These are phyloP conservation scores for Thalassiosira hispida DNA, from an alignment of 352 stramenopile species.

Conservation along the genomic window DNA sequence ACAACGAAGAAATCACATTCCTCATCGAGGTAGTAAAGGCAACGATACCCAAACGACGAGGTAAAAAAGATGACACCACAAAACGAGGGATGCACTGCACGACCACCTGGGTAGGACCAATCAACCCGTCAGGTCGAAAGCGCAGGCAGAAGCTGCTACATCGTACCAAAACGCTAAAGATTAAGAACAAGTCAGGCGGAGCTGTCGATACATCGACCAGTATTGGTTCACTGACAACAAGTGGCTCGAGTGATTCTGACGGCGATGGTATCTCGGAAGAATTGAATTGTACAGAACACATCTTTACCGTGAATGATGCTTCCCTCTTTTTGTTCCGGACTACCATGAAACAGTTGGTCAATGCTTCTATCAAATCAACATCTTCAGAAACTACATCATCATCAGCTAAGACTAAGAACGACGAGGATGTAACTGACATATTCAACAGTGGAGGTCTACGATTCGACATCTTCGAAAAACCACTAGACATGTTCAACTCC, in stretches of 20 bases:
- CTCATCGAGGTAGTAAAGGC: conserved; percentile 48
- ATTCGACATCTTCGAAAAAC: conserved; percentile 59
- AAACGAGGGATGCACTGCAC: conserved; percentile 46
- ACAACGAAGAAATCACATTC: conserved; percentile 22
- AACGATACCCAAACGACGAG: conserved; percentile 25
- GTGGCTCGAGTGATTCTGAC: background rate
- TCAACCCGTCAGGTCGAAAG: conserved; percentile 17
- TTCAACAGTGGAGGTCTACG: conserved; percentile 31
- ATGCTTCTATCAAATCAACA: conserved; percentile 14
- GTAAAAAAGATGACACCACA: background rate
- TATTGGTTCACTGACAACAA: background rate
- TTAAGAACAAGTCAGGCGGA: conserved; percentile 5
- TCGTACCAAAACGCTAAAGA: conserved; percentile 36
- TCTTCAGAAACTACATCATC: background rate
- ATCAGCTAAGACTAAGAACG: conserved; percentile 1
- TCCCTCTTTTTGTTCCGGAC: conserved; percentile 48
- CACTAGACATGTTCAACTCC: conserved; percentile 34
- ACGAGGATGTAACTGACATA: background rate
- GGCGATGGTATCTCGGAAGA: background rate
- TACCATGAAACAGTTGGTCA: conserved; percentile 45
- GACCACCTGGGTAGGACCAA: conserved; percentile 37
- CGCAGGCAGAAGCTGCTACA: conserved; percentile 32
- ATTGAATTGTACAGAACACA: conserved; percentile 28
- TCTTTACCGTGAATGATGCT: conserved; percentile 47
- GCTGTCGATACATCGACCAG: background rate